phyloP scores from a whole-genome alignment of 257 asterid genomes.

The Przewalskia tangutica region DNA sequence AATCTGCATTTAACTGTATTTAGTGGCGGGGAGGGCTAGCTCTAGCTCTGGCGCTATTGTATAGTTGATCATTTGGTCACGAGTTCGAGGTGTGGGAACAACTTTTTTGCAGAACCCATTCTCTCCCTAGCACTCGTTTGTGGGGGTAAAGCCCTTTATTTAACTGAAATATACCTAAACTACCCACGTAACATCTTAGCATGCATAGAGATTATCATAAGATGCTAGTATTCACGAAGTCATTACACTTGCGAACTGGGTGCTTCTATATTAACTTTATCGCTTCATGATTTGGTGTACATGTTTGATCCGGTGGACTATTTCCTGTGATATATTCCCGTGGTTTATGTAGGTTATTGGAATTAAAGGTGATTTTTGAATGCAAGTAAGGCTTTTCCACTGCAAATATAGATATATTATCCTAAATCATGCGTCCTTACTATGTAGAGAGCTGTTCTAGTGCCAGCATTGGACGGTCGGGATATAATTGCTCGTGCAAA shows the following conservation, averaged over 20 bases:
- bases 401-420: background rate
- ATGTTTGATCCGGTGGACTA: background rate
- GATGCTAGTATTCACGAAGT: background rate
- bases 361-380: background rate
- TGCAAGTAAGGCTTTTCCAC: background rate
- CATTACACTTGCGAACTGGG: background rate
- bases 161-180: background rate
- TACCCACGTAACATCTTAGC: background rate
- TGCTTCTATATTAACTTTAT: background rate
- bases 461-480: slow-evolving; percentile 84
- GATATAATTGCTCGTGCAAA: slow-evolving; percentile 97
- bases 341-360: background rate
- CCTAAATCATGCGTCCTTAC: slow-evolving; percentile 6
- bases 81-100: background rate
- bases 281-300: background rate
- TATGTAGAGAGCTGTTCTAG: slow-evolving; percentile 73
- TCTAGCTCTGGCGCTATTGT: background rate
- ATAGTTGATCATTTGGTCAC: background rate
- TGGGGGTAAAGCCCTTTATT: background rate
- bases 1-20: background rate
- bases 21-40: background rate
- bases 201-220: background rate
- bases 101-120: background rate
- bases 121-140: background rate
- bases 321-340: background rate